Evolutionary conservation across 2,329 filamentous ascomycete genomes (phyloP), one percentile per base, ranked within the genome.

Genomic region (Trichoderma brevicompactum): DNA sequence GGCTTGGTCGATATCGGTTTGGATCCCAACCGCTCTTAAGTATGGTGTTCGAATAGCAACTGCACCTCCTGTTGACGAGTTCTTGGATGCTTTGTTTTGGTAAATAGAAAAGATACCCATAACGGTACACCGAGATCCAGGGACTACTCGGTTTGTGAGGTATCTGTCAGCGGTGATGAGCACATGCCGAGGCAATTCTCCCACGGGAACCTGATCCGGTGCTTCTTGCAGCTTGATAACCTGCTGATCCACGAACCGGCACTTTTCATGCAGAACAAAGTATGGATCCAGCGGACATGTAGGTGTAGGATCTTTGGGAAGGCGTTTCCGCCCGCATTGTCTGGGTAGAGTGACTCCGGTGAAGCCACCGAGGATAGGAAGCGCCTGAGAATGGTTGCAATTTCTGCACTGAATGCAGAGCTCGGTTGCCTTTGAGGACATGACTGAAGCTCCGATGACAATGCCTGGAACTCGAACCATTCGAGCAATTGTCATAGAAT

Each of bases 91-190:
- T 78, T 98, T 98, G 71, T 90, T 91, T 77, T 97, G 92, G 78
- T 97, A 99, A 74, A 98, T 98, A 36, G 94, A 97, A 81, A 97
- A 99, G 40, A 99, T 92, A 19, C 95, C 95, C 87, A 95, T 98
- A 17, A 99, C 85, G 2, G 93, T 96, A 77, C 95, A 99, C 75
- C 94, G 86, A 58, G 94, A 96, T 36, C 95, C 95, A 6, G 95
- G 95, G 3, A 99, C 94, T 3, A 99, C 95, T 59, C 93, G 88
- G 75, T 99, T 99, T 10, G 94, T 95, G 53, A 99, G 82, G 74
- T 98, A 97, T 61, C 95, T 87, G 75, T 99, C 95, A n/a, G 95
- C 95, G 0, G 94, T 96, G 67, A 99, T 92, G 68, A 98, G 86
- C 52, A 99, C 96, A 72, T 99, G 95, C 48, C 95, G 86, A 3